A percentile compares a stretch with the other conserved stretches of the same genome.
Evolutionary conservation across 2,329 filamentous ascomycete genomes (phyloP).

Genomic region (Canariomyces notabilis): DNA sequence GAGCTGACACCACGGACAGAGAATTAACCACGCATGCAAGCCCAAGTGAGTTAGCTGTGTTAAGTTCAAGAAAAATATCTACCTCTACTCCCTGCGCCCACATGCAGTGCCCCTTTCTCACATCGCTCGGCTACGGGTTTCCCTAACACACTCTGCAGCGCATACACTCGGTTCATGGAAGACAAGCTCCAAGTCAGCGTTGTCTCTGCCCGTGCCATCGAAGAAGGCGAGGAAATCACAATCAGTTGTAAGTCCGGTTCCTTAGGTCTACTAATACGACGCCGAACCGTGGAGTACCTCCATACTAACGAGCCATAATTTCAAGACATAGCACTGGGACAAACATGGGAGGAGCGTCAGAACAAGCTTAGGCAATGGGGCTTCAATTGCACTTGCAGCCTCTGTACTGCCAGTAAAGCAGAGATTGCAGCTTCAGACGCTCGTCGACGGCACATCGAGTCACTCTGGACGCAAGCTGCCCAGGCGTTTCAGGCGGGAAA

Average conservation of each 20-base stretch:
- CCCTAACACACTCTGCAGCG: slow-evolving; percentile 20
- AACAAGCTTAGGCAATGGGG: slow-evolving; percentile 29
- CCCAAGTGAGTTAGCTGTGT: slow-evolving; percentile 30
- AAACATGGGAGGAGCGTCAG: slow-evolving; percentile 27
- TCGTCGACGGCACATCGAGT: slow-evolving; percentile 27
- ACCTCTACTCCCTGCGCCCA: too few species aligned
- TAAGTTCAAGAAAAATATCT: too few species aligned
- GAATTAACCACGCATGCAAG: slow-evolving; percentile 33
- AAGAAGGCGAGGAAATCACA: slow-evolving; percentile 26
- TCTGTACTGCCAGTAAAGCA: slow-evolving; percentile 27
- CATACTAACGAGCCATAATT: not conserved
- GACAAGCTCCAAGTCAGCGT: slow-evolving; percentile 22
- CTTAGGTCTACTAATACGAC: not conserved
- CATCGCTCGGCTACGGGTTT: not conserved
- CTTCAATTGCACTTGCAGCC: slow-evolving; percentile 31
- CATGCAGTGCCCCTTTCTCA: too few species aligned
- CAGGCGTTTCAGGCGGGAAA: slow-evolving; percentile 26
- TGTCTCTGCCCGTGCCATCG: slow-evolving; percentile 20
- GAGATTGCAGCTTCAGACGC: slow-evolving; percentile 29
- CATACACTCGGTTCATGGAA: slow-evolving; percentile 30
- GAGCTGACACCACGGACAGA: slow-evolving; percentile 15
- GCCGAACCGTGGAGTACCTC: not conserved
- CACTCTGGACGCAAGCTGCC: slow-evolving; percentile 25
- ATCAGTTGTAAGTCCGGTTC: slow-evolving; percentile 22
- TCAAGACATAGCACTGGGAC: slow-evolving; percentile 30